A percentile compares a stretch with the other conserved stretches of the same genome.
Evolutionary conservation across 176 grass and related monocot species (phyloP).

Genomic region (Zea luxurians): DNA sequence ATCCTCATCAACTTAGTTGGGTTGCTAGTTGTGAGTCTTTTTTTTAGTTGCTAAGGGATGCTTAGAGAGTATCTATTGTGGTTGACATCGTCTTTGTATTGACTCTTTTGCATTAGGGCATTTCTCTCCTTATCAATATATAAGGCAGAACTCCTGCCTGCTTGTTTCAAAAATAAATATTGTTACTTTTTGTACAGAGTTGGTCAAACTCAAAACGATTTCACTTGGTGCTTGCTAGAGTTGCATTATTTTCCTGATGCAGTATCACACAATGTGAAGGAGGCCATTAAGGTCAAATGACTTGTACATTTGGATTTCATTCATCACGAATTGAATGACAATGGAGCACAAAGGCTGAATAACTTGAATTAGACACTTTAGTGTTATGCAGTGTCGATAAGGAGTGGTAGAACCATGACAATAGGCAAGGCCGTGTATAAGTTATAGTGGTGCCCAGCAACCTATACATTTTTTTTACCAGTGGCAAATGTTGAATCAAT

Average conservation of each 20-base stretch:
- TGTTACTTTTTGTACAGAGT: neutral
- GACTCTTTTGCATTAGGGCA: too few species aligned
- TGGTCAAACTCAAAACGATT: neutral
- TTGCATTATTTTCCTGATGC: neutral
- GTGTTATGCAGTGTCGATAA: neutral
- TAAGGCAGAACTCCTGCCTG: too few species aligned
- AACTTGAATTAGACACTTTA: neutral
- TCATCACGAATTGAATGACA: slow-evolving; percentile 4
- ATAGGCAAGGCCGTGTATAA: neutral
- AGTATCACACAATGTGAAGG: neutral
- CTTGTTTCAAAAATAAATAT: too few species aligned
- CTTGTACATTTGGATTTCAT: slow-evolving; percentile 24
- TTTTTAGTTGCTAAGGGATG: too few species aligned
- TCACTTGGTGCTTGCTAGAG: neutral
- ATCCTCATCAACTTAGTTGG: too few species aligned
- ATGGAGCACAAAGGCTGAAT: slow-evolving; percentile 16
- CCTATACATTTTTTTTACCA: slow-evolving; percentile 1
- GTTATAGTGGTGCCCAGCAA: neutral
- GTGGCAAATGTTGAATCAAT: neutral
- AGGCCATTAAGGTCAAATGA: slow-evolving; percentile 11
- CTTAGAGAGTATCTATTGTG: too few species aligned
- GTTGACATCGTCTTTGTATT: too few species aligned
- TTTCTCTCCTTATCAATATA: too few species aligned
- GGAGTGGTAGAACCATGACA: neutral
- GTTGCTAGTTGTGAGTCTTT: too few species aligned